Conservation (phyloP, 1,284 basidiomycete genomes). For the Trichosporon sp. region DNA sequence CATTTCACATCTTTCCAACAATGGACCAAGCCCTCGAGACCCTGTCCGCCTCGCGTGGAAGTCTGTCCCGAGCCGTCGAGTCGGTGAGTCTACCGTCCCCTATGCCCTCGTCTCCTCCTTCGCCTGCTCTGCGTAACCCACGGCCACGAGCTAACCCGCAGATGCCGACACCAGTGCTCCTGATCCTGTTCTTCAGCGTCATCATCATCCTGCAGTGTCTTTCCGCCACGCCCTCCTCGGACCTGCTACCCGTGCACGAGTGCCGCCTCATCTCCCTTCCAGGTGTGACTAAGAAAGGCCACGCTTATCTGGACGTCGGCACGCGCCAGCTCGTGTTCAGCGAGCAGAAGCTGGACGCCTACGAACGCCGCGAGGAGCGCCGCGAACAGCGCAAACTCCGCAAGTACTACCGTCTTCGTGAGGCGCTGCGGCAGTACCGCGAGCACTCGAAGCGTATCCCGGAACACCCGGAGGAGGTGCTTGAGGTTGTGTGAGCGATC, state of each 20-base stretch:
- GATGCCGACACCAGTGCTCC: slow-evolving; percentile 11
- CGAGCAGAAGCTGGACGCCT: neutral
- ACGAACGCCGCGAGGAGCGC: slow-evolving; percentile 15
- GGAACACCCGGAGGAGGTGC: neutral
- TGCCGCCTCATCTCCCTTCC: neutral
- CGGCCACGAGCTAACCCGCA: neutral
- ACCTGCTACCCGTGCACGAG: neutral
- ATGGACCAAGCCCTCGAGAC: slow-evolving; percentile 13
- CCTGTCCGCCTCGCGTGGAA: slow-evolving; percentile 8
- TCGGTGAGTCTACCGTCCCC: neutral
- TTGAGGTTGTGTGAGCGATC: neutral
- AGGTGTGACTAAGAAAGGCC: neutral
- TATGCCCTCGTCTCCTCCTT: too few species aligned
- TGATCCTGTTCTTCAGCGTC: neutral
- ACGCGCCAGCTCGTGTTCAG: slow-evolving; percentile 11
- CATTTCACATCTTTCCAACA: neutral
- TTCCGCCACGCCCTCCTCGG: neutral
- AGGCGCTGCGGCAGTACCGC: slow-evolving; percentile 3
- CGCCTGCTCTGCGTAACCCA: too few species aligned
- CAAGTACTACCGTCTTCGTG: slow-evolving; percentile 15
- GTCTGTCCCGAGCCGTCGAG: slow-evolving; percentile 7
- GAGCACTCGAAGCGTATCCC: neutral
- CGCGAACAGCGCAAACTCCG: neutral
- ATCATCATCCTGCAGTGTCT: slow-evolving; percentile 5
- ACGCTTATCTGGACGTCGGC: slow-evolving; percentile 10